phyloP scores from a whole-genome alignment of 495 filamentous ascomycete genomes.

The Elasticomyces elasticus region DNA sequence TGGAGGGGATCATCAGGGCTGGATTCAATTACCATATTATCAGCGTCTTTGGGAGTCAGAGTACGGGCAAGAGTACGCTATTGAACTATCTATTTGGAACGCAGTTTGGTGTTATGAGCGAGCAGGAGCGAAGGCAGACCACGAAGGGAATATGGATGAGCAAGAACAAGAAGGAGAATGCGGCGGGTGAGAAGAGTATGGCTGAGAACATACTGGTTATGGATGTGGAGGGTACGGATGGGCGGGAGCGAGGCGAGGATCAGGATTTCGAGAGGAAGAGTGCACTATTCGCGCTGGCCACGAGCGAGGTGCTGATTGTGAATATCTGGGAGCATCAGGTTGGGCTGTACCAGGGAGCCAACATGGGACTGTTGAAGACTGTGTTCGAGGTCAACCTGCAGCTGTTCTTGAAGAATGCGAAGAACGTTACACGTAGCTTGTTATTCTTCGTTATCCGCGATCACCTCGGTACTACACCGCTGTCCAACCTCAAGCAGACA shows the following conservation, averaged over 20 bases:
- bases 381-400: slow-evolving; percentile 98
- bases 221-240: slow-evolving; percentile 98
- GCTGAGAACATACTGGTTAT: slow-evolving; percentile 97
- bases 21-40: slow-evolving; percentile 99
- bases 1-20: slow-evolving; percentile 67
- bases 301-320: slow-evolving; percentile 94
- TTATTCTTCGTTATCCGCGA: slow-evolving; percentile 98
- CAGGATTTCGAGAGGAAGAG: slow-evolving; percentile 98
- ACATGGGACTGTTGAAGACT: slow-evolving; percentile 96
- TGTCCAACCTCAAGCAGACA: slow-evolving; percentile 78
- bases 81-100: slow-evolving; percentile 95
- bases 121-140: slow-evolving; percentile 80
- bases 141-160: slow-evolving; percentile 99
- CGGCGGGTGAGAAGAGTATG: slow-evolving; percentile 46
- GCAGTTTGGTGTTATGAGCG: slow-evolving; percentile 92
- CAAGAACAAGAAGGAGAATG: slow-evolving; percentile 65
- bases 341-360: slow-evolving; percentile 93
- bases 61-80: slow-evolving; percentile 93
- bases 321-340: slow-evolving; percentile 99
- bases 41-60: slow-evolving; percentile 96
- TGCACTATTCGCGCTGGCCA: slow-evolving; percentile 90
- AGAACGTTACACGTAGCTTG: slow-evolving; percentile 83
- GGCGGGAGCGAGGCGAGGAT: slow-evolving; percentile 90
- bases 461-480: slow-evolving; percentile 81
- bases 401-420: slow-evolving; percentile 85